These are phyloP conservation scores for Cutaneotrichosporon dermatis DNA, from an alignment of 1,284 basidiomycete genomes.

Conservation along the genomic window DNA sequence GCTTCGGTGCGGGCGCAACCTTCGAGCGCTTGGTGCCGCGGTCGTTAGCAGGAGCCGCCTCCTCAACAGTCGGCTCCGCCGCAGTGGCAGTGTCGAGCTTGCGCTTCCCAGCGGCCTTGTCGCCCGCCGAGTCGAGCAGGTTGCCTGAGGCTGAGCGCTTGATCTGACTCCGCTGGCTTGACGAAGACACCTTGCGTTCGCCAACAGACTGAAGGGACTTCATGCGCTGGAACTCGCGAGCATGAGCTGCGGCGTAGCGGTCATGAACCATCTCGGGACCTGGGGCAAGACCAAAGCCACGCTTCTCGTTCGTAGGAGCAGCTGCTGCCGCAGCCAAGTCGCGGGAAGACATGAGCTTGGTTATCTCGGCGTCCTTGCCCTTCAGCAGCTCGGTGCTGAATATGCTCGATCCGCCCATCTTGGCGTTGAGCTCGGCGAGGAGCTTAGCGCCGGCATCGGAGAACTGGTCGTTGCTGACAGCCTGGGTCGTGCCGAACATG, in stretches of 20 bases:
- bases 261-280: conserved; percentile 17
- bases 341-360: conserved; percentile 30
- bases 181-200: not conserved
- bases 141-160: not conserved
- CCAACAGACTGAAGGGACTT: conserved; percentile 10
- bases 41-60: not conserved
- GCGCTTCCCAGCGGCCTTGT: conserved; percentile 7
- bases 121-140: not conserved
- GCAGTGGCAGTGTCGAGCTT: conserved; percentile 1
- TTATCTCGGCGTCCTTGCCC: conserved; percentile 38
- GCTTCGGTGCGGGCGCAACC: not conserved
- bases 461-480: conserved; percentile 33
- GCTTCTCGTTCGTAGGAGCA: not conserved
- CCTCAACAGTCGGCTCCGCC: not conserved
- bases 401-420: conserved; percentile 22
- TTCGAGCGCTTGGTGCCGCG: conserved; percentile 13
- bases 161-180: not conserved
- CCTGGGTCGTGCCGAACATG: conserved; percentile 27
- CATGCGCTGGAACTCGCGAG: conserved; percentile 42
- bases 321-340: conserved; percentile 32
- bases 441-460: conserved; percentile 33
- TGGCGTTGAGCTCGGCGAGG: conserved; percentile 41
- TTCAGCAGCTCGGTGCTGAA: conserved; percentile 40
- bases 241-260: conserved; percentile 38
- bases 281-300: not conserved